A percentile compares a stretch with the other conserved stretches of the same genome.
Evolutionary conservation across 163 green algal species (phyloP).

Genomic region (Smithsoniella earleae): DNA sequence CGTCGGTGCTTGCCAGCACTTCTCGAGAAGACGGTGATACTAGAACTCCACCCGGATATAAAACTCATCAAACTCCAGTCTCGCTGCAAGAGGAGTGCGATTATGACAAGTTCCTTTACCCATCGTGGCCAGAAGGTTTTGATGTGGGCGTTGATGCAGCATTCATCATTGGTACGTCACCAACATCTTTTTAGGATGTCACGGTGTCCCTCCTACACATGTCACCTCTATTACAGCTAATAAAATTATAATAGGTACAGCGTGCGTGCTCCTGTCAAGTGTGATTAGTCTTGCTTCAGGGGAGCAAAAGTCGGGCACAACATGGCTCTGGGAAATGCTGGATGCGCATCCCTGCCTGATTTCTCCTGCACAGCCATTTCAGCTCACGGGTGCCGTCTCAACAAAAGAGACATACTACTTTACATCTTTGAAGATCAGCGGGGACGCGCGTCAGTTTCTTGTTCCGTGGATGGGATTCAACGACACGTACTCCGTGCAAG

Average conservation of each 20-base stretch:
- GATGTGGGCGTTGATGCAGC: not conserved
- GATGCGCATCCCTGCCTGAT: not conserved
- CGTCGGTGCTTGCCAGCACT: too few species aligned
- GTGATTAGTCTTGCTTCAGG: too few species aligned
- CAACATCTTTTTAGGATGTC: too few species aligned
- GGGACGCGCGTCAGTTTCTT: not conserved
- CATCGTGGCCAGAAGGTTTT: not conserved
- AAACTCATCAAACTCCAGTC: too few species aligned
- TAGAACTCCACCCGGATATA: too few species aligned
- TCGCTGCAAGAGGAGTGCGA: too few species aligned
- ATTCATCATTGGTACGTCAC: not conserved
- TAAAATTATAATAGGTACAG: too few species aligned
- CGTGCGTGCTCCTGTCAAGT: too few species aligned
- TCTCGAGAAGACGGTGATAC: too few species aligned
- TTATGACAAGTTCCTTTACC: not conserved
- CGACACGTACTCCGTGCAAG: not conserved
- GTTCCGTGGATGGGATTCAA: conserved; percentile 1
- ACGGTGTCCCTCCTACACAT: too few species aligned
- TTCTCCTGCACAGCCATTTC: not conserved
- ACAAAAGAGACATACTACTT: conserved; percentile 21
- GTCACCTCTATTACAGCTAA: too few species aligned
- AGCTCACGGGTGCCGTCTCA: not conserved
- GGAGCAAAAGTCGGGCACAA: conserved; percentile 5
- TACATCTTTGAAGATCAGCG: not conserved
- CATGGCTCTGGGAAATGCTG: conserved; percentile 10